These are phyloP conservation scores for Pseudogymnoascus sp. DNA, from an alignment of 2,329 filamentous ascomycete species.

Conservation along the genomic window DNA sequence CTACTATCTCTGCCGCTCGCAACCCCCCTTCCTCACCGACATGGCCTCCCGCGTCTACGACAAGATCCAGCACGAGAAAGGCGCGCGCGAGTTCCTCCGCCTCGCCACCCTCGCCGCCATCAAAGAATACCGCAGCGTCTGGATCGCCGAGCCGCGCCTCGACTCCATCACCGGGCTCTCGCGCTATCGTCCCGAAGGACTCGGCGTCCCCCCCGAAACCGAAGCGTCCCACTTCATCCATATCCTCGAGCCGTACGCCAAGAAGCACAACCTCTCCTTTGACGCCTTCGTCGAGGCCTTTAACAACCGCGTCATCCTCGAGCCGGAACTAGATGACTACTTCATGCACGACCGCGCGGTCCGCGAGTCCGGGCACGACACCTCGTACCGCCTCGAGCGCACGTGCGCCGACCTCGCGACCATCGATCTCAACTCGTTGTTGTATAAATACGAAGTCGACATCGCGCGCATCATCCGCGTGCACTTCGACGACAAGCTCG, in stretches of 20 bases:
- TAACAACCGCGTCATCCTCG: slow-evolving; percentile 65
- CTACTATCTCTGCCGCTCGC: slow-evolving; percentile 89
- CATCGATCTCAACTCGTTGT: slow-evolving; percentile 84
- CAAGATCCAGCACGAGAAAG: slow-evolving; percentile 79
- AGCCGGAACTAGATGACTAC: slow-evolving; percentile 89
- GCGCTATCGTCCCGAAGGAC: slow-evolving; percentile 39
- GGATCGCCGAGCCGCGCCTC: slow-evolving; percentile 30
- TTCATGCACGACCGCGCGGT: slow-evolving; percentile 94
- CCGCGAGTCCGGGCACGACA: slow-evolving; percentile 94
- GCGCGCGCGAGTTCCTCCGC: slow-evolving; percentile 71
- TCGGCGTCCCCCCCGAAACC: slow-evolving; percentile 44
- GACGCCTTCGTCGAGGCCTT: slow-evolving; percentile 82
- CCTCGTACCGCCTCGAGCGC: slow-evolving; percentile 83
- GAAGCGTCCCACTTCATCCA: slow-evolving; percentile 44
- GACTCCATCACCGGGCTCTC: slow-evolving; percentile 40
- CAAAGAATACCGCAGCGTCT: slow-evolving; percentile 48
- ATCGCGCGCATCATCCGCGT: slow-evolving; percentile 80
- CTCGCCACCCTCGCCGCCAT: slow-evolving; percentile 80
- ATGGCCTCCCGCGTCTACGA: slow-evolving; percentile 94
- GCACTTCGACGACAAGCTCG: slow-evolving; percentile 72
- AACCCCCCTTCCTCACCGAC: slow-evolving; percentile 94
- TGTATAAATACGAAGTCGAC: slow-evolving; percentile 96
- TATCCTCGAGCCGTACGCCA: slow-evolving; percentile 25
- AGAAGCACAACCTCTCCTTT: slow-evolving; percentile 68
- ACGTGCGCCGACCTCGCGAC: slow-evolving; percentile 84